These are phyloP conservation scores for Monarda citriodora DNA, from an alignment of 305 asterid species.

Conservation along the genomic window DNA sequence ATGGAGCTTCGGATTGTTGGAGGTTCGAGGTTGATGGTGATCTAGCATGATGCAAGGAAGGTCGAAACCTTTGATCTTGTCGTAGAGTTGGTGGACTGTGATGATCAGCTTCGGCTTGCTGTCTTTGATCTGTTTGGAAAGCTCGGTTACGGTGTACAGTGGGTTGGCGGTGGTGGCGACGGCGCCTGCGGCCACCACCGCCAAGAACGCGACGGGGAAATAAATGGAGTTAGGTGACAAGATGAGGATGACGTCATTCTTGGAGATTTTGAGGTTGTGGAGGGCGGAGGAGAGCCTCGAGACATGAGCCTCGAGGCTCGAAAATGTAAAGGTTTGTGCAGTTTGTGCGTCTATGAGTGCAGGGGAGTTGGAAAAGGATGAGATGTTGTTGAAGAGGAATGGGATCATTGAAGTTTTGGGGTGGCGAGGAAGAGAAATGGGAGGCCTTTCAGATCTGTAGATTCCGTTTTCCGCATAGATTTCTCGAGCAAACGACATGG, in stretches of 20 bases:
- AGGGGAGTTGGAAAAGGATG: constrained; percentile 17
- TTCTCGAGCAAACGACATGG: not conserved
- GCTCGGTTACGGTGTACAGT: constrained; percentile 22
- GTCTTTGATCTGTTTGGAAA: constrained; percentile 34
- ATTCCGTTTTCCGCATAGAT: constrained; percentile 24
- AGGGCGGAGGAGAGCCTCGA: constrained; percentile 26
- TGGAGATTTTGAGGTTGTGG: constrained; percentile 26
- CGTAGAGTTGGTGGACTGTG: constrained; percentile 28
- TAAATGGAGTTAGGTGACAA: constrained; percentile 37
- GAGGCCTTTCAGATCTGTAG: constrained; percentile 35
- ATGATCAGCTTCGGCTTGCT: constrained; percentile 34
- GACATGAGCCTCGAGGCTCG: constrained; percentile 25
- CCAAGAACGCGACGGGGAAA: constrained; percentile 30
- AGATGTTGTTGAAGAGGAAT: constrained; percentile 33
- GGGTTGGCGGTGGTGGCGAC: constrained; percentile 36
- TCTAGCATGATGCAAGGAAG: constrained; percentile 27
- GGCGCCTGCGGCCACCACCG: constrained; percentile 31
- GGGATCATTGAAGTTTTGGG: constrained; percentile 26
- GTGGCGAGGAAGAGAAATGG: constrained; percentile 25
- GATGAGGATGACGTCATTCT: constrained; percentile 32
- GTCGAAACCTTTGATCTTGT: constrained; percentile 24
- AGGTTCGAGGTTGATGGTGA: not conserved
- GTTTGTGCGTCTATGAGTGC: constrained; percentile 40
- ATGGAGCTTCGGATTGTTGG: not conserved
- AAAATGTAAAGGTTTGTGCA: constrained; percentile 25